phyloP scores from a whole-genome alignment of 345 rosid genomes.

The Hibiscus tridactylites region DNA sequence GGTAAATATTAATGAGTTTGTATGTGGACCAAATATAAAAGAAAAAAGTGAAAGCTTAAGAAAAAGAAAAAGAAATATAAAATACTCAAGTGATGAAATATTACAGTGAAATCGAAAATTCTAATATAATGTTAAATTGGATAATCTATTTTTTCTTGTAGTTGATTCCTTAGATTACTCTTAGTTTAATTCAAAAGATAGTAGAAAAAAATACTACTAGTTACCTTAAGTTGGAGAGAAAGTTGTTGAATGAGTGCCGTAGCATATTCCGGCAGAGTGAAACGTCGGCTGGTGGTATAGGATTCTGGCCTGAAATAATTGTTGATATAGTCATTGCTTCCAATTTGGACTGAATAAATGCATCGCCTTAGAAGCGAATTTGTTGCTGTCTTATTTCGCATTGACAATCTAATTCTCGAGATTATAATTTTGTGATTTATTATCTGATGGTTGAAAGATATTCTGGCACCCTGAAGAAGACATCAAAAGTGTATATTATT shows the following conservation, averaged over 20 bases:
- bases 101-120: too few species aligned
- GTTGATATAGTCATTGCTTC: slow-evolving; percentile 46
- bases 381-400: slow-evolving; percentile 11
- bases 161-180: too few species aligned
- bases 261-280: not conserved
- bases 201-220: too few species aligned
- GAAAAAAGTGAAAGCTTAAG: too few species aligned
- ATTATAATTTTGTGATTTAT: slow-evolving; percentile 26
- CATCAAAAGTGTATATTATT: not conserved
- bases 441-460: slow-evolving; percentile 30
- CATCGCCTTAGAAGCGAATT: slow-evolving; percentile 18
- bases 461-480: slow-evolving; percentile 22
- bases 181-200: too few species aligned
- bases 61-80: too few species aligned
- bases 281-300: not conserved
- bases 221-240: not conserved
- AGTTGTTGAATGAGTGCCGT: not conserved
- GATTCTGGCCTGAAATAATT: slow-evolving; percentile 36
- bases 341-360: slow-evolving; percentile 33
- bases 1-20: too few species aligned
- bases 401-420: not conserved
- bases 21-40: too few species aligned
- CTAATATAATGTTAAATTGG: too few species aligned
- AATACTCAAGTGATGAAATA: too few species aligned
- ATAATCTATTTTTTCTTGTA: too few species aligned